Evolutionary conservation across 371 early-diverging fungal species (phyloP).

Genomic region (Saksenaea vasiformis): DNA sequence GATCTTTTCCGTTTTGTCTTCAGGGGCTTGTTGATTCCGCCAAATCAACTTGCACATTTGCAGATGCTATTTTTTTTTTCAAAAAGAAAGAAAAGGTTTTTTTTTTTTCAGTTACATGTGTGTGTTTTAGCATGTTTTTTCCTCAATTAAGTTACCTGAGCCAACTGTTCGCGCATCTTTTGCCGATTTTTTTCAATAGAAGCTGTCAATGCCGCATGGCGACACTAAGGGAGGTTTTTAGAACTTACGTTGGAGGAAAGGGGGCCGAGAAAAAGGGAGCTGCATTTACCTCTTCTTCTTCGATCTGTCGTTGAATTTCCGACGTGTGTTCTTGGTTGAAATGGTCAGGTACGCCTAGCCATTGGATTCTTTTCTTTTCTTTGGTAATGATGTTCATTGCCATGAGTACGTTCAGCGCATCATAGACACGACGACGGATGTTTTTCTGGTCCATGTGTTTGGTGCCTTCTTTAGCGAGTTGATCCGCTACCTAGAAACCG

Average conservation of each 20-base stretch:
- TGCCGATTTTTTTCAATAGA: neutral
- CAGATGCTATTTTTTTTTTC: conserved; percentile 5
- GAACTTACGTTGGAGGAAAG: neutral
- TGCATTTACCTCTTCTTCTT: neutral
- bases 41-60: conserved; percentile 20
- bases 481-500: conserved; percentile 28
- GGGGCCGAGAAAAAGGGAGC: neutral
- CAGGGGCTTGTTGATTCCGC: conserved; percentile 12
- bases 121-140: too few species aligned
- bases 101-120: neutral
- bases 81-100: neutral
- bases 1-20: neutral
- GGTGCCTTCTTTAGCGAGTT: conserved; percentile 23
- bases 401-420: conserved; percentile 79
- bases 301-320: neutral
- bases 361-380: conserved; percentile 68
- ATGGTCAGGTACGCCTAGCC: conserved; percentile 62
- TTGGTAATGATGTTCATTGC: conserved; percentile 74
- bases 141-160: conserved; percentile 5
- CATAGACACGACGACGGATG: conserved; percentile 78
- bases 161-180: neutral
- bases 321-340: conserved; percentile 27
- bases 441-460: conserved; percentile 65
- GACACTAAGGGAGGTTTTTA: neutral
- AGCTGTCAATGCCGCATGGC: neutral